Conservation (phyloP, 2,329 filamentous ascomycete genomes). For the Sclerotiophoma versabilis region DNA sequence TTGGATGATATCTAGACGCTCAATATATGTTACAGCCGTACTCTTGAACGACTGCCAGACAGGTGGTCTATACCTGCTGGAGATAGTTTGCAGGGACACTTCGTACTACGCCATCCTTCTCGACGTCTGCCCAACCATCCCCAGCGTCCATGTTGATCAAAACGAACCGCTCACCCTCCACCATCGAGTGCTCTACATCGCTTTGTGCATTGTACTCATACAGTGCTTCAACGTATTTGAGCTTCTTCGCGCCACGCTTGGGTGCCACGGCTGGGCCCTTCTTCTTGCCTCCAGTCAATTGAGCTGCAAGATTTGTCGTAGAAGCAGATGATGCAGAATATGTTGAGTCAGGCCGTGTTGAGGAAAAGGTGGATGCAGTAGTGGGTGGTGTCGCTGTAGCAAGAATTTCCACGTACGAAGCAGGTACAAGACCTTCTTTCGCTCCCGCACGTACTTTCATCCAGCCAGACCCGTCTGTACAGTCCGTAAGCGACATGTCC, state of each 20-base stretch:
- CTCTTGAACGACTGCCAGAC: constrained; percentile 21
- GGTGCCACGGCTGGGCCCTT: constrained; percentile 93
- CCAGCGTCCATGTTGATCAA: constrained; percentile 86
- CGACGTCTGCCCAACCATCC: constrained; percentile 97
- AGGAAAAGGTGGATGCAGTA: constrained; percentile 38
- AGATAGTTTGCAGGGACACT: constrained; percentile 96
- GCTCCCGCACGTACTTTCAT: constrained; percentile 78
- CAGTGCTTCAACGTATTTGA: constrained; percentile 89
- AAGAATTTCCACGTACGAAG: constrained; percentile 79
- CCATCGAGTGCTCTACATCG: constrained; percentile 88
- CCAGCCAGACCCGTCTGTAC: constrained; percentile 87
- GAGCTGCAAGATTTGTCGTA: constrained; percentile 58
- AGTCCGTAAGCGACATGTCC: constrained; percentile 28
- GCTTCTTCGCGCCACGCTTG: constrained; percentile 87
- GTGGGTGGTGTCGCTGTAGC: constrained; percentile 49
- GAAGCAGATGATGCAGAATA: constrained; percentile 81
- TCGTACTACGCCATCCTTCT: constrained; percentile 83
- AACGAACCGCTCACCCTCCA: constrained; percentile 89
- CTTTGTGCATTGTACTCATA: constrained; percentile 91
- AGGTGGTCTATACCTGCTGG: constrained; percentile 66
- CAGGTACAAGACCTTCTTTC: constrained; percentile 85
- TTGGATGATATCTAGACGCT: constrained; percentile 6
- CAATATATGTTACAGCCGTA: constrained; percentile 15
- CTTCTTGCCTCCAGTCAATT: constrained; percentile 67
- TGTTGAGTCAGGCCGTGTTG: constrained; percentile 63